These are phyloP conservation scores for Penicillium sp. DNA, from an alignment of 2,329 filamentous ascomycete species.

Conservation along the genomic window DNA sequence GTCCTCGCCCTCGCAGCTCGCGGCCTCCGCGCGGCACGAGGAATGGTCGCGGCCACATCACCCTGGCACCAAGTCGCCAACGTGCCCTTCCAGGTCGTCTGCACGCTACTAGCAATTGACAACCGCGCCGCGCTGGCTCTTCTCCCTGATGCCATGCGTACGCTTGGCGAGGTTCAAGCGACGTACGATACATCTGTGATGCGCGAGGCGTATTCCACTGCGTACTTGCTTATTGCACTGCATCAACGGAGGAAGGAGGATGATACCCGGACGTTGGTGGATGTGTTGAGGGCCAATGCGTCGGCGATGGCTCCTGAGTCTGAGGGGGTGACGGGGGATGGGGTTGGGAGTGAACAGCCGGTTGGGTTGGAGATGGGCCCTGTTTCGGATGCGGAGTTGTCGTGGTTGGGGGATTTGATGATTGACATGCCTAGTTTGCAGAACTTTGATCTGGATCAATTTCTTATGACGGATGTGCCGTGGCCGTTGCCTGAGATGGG, in stretches of 20 bases:
- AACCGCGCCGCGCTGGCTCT: slow-evolving; percentile 49
- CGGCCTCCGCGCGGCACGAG: slow-evolving; percentile 49
- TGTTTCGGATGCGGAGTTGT: slow-evolving; percentile 36
- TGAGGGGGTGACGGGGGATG: not conserved
- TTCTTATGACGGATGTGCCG: slow-evolving; percentile 34
- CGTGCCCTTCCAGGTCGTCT: slow-evolving; percentile 59
- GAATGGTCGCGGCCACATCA: slow-evolving; percentile 44
- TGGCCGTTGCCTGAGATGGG: slow-evolving; percentile 30
- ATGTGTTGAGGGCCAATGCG: slow-evolving; percentile 40
- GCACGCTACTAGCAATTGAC: slow-evolving; percentile 56
- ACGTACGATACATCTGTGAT: slow-evolving; percentile 50
- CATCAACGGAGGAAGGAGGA: slow-evolving; percentile 54
- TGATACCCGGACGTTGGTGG: slow-evolving; percentile 36
- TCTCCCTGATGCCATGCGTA: slow-evolving; percentile 53
- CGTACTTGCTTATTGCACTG: slow-evolving; percentile 53
- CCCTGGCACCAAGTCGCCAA: slow-evolving; percentile 63
- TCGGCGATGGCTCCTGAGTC: slow-evolving; percentile 23
- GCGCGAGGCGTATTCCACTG: slow-evolving; percentile 55
- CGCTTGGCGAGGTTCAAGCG: slow-evolving; percentile 42
- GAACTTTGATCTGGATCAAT: slow-evolving; percentile 46
- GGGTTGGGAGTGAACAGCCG: not conserved
- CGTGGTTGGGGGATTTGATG: slow-evolving; percentile 46
- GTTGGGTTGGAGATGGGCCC: slow-evolving; percentile 14
- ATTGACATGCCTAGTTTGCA: slow-evolving; percentile 47
- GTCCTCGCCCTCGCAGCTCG: slow-evolving; percentile 48